Conservation (phyloP, 306 rosid species). For the Sindora glabra region DNA sequence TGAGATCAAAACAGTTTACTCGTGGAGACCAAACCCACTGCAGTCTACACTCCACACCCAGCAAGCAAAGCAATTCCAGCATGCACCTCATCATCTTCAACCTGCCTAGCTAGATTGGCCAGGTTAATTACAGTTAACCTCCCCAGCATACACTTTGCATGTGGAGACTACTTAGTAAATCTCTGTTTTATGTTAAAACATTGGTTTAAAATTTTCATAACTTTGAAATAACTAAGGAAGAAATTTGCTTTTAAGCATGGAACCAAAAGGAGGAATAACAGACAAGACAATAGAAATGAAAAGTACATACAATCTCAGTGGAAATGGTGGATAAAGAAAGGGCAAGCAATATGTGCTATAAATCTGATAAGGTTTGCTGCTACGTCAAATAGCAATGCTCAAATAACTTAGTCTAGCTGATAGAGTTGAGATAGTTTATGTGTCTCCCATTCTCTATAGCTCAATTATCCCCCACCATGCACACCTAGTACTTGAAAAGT, state of each 20-base stretch:
- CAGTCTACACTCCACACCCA: background rate
- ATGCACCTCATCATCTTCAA: background rate
- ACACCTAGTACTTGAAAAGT: slow-evolving; percentile 7
- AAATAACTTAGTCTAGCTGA: background rate
- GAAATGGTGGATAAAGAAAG: too few species aligned
- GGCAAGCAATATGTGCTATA: too few species aligned
- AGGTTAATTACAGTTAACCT: background rate
- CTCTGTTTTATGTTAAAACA: background rate
- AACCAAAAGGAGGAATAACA: too few species aligned
- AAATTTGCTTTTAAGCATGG: too few species aligned
- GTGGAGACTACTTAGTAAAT: background rate
- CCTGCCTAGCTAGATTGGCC: background rate
- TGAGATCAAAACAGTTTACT: background rate
- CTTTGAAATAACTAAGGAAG: background rate
- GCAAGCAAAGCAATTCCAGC: background rate
- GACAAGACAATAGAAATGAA: too few species aligned
- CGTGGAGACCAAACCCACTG: background rate
- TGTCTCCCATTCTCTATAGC: too few species aligned
- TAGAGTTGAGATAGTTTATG: background rate
- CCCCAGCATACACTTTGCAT: background rate
- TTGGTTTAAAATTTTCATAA: background rate
- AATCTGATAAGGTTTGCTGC: background rate
- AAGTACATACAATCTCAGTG: too few species aligned
- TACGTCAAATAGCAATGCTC: background rate
- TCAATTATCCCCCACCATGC: background rate